Base-by-base conservation (phyloP, 305 asterid genomes). In the Solanum hybrid region DNA sequence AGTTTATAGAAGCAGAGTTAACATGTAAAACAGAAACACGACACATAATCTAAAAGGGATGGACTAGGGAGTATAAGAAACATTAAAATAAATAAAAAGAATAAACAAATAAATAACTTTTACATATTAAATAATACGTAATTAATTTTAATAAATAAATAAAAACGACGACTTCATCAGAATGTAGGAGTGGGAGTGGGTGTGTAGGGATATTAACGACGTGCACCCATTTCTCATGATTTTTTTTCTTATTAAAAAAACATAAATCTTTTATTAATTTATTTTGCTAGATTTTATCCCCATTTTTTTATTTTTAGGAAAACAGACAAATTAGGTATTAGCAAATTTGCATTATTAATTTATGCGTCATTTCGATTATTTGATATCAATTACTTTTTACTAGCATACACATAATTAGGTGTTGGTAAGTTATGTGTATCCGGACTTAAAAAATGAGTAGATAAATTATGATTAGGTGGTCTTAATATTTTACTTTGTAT, bases 141-240 rank as follows among this genome's bases (percentile, higher is more conserved):
- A 57, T 51, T 51, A 51, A 12, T 41, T 12, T 5, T 51, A 39
- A 34, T 34, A 22, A 79, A 22, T 36, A 4, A 79, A 76, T 29
- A 7, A 1, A n/a, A 22, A 51, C 76, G 88, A 84, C 76, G 76
- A 84, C 77, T 84, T 84, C 31, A 31, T 11, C 73, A 24, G 76
- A 31, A 84, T 84, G 27, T 51, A 84, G 2, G 29, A 84, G 39
- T 45, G 37, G 87, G 73, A 29, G 70, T 17, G 75, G 76, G 76
- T 31, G 29, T 17, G 22, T 10, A 51, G 12, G 41, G 41, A 31
- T 31, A 51, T 84, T 17, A 51, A 33, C 75, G 76, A 84, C 88
- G 88, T 84, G 88, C 88, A 20, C 41, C 76, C 88, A 84, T 84
- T 84, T 84, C 88, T 84, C 26, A 51, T 51, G 10, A 45, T 84